A percentile compares a stretch with the other conserved stretches of the same genome.
Evolutionary conservation across 148 eudicot genomes (phyloP).

Genomic region (Suaeda aralocaspica): DNA sequence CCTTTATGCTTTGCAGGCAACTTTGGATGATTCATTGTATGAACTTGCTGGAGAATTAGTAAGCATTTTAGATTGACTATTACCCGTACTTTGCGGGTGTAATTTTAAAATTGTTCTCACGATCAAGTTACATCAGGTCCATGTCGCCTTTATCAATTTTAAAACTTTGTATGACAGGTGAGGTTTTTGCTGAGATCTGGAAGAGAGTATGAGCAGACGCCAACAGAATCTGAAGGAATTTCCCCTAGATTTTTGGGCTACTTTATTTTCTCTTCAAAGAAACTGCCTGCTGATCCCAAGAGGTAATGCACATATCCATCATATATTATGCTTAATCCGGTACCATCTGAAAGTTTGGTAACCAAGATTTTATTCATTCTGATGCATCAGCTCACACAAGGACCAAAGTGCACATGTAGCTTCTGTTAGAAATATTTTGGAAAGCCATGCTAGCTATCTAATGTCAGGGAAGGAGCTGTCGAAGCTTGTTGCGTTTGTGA

Average conservation of each 20-base stretch:
- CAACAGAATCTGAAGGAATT: slow-evolving; percentile 54
- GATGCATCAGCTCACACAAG: slow-evolving; percentile 57
- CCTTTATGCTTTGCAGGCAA: slow-evolving; percentile 52
- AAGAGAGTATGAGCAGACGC: slow-evolving; percentile 71
- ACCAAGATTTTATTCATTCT: slow-evolving; percentile 9
- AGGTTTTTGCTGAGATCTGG: slow-evolving; percentile 96
- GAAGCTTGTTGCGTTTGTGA: slow-evolving; percentile 96
- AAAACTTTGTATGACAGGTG: slow-evolving; percentile 46
- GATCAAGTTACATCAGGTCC: background rate
- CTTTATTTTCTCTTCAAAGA: slow-evolving; percentile 68
- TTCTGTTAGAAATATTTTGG: slow-evolving; percentile 86
- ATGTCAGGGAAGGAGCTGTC: slow-evolving; percentile 98
- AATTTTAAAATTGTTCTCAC: no score
- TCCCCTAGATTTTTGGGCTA: slow-evolving; percentile 80
- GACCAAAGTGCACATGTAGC: slow-evolving; percentile 85
- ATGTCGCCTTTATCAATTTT: background rate
- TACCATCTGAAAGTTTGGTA: background rate
- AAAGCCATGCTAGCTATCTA: slow-evolving; percentile 90
- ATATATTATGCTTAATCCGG: background rate
- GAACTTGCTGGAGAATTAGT: slow-evolving; percentile 99
- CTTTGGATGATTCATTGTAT: slow-evolving; percentile 89
- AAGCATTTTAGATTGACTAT: slow-evolving; percentile 14
- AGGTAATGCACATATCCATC: slow-evolving; percentile 35
- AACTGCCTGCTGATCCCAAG: slow-evolving; percentile 61
- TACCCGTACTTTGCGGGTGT: background rate